These are phyloP conservation scores for Calonectria crousiana DNA, from an alignment of 2,329 filamentous ascomycete species.

Conservation along the genomic window DNA sequence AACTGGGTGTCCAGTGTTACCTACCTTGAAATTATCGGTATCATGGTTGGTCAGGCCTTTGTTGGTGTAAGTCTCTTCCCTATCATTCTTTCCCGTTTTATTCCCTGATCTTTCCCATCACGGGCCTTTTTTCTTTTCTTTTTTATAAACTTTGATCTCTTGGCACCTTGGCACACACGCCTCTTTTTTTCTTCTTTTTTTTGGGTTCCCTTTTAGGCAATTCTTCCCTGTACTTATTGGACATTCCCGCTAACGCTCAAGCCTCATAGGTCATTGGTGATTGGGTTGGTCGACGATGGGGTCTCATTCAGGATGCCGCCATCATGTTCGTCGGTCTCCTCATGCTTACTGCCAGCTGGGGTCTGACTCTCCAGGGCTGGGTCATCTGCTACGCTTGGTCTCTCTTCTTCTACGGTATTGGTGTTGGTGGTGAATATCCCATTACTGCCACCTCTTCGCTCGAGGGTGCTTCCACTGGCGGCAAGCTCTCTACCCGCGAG, in stretches of 20 bases:
- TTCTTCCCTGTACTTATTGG: slow-evolving; percentile 26
- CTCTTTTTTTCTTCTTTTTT: slow-evolving; percentile 22
- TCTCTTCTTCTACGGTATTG: slow-evolving; percentile 80
- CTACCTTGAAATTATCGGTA: slow-evolving; percentile 93
- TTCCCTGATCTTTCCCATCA: neutral
- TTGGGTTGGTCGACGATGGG: slow-evolving; percentile 92
- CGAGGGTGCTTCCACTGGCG: slow-evolving; percentile 88
- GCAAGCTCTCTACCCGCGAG: slow-evolving; percentile 89
- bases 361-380: slow-evolving; percentile 88
- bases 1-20: slow-evolving; percentile 89
- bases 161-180: slow-evolving; percentile 10
- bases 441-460: slow-evolving; percentile 97
- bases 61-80: slow-evolving; percentile 74
- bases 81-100: neutral
- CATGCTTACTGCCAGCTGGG: slow-evolving; percentile 94
- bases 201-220: slow-evolving; percentile 10
- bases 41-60: slow-evolving; percentile 91
- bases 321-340: slow-evolving; percentile 96
- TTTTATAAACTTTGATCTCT: slow-evolving; percentile 4
- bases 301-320: slow-evolving; percentile 91
- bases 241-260: slow-evolving; percentile 29
- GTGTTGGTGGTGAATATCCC: slow-evolving; percentile 89
- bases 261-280: slow-evolving; percentile 65
- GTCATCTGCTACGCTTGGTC: slow-evolving; percentile 97
- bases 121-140: neutral